A percentile compares a stretch with the other conserved stretches of the same genome.
phyloP scores from a whole-genome alignment of 176 grass and related monocot species.

The Saccharum officinarum region DNA sequence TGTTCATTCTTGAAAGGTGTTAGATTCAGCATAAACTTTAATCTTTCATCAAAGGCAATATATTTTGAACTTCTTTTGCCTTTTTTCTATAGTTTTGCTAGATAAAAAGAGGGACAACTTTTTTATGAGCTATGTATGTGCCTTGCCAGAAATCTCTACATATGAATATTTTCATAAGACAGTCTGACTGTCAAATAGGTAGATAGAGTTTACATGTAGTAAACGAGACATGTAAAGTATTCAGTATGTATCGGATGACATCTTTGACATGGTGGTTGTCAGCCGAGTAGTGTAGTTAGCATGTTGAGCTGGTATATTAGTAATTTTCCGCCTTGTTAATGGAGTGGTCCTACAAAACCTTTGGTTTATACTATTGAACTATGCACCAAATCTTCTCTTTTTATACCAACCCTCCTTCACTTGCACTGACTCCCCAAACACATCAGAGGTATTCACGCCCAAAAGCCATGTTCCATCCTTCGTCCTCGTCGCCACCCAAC shows the following conservation, averaged over 20 bases:
- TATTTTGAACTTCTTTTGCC: constrained; percentile 34
- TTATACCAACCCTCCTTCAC: constrained; percentile 48
- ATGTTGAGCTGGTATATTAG: constrained; percentile 23
- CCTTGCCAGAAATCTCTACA: constrained; percentile 22
- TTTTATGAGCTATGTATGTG: constrained; percentile 25
- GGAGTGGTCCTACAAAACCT: constrained; percentile 29
- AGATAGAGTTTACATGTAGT: not conserved
- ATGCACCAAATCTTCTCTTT: constrained; percentile 31
- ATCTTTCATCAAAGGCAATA: constrained; percentile 19
- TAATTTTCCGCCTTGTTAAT: constrained; percentile 31
- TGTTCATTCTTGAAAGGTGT: constrained; percentile 28
- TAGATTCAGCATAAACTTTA: constrained; percentile 35
- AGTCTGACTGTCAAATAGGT: not conserved
- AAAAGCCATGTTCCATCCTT: constrained; percentile 63
- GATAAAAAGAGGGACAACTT: constrained; percentile 29
- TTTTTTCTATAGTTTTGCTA: constrained; percentile 13
- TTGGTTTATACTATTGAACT: not conserved
- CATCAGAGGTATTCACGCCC: constrained; percentile 34
- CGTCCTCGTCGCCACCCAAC: constrained; percentile 31
- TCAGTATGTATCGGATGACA: not conserved
- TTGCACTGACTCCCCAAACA: constrained; percentile 23
- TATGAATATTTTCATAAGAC: not conserved
- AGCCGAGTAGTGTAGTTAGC: constrained; percentile 12
- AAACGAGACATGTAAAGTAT: not conserved
- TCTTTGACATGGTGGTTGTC: constrained; percentile 13